Evolutionary conservation across 1,284 basidiomycete species (phyloP), one percentile per base, ranked within the genome.

Genomic region (Cryptococcus floricola): DNA sequence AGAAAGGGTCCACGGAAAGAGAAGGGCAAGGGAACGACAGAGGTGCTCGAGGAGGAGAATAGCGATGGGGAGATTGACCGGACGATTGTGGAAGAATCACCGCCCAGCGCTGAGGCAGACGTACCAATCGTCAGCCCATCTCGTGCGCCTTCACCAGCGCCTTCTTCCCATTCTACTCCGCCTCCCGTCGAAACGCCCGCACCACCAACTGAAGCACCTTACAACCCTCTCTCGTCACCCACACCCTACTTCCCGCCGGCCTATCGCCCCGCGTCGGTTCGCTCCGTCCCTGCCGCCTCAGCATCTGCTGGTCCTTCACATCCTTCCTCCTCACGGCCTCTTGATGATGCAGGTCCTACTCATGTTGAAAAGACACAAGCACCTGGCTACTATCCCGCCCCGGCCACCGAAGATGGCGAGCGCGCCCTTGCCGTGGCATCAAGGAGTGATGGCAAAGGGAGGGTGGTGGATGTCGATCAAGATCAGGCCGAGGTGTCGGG

Each of bases 341-440:
- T 16, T 18, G 23, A 14, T 14, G 34, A 27, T n/a, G n/a, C 49
- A 18, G 31, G 25, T 7, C 12, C 39, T 34, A 4, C 45, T 25
- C 16, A 19, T 45, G 23, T 54, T 4, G 76, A 77, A 39, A 77
- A 77, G 62, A 66, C 68, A 1, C 58, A 62, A 9, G 71, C 66
- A 7, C 66, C 68, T 25, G 72, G 71, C 25, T 75, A 73, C 53
- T 77, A 77, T 54, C 74, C 76, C 7, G 76, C 76, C 3, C 75
- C 76, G 0, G 69, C 73, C 8, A 77, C 74, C 1, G 68, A 60
- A 25, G 76, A 76, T 27, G 65, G 68, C 45, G 76, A 77, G 52
- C 50, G 60, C 7, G 76, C 76, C 6, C 60, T 75, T 39, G 68
- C 67, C 2, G 63, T 75, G 0, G 71, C 68, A 0, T 70, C 66